phyloP scores from a whole-genome alignment of 2,329 filamentous ascomycete genomes.

The Aspergillus pseudonomiae region DNA sequence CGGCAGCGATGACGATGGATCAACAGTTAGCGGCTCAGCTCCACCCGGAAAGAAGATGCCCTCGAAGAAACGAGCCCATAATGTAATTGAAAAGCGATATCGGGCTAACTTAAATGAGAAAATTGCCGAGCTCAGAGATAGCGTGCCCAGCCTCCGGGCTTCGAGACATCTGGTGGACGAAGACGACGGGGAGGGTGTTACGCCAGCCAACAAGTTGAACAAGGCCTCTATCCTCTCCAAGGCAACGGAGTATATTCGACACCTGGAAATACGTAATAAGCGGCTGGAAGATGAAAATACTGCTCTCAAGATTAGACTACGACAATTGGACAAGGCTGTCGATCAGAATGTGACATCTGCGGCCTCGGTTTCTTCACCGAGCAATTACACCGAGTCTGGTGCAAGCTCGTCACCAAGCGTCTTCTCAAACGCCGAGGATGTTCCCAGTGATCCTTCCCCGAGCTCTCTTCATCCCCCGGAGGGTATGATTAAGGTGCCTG shows the following conservation, averaged over 20 bases:
- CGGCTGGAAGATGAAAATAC: slow-evolving; percentile 79
- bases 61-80: slow-evolving; percentile 92
- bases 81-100: slow-evolving; percentile 98
- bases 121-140: slow-evolving; percentile 88
- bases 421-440: slow-evolving; percentile 44
- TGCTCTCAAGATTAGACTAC: slow-evolving; percentile 75
- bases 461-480: slow-evolving; percentile 41
- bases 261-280: slow-evolving; percentile 88
- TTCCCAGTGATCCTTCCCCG: slow-evolving; percentile 34
- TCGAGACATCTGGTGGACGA: slow-evolving; percentile 68
- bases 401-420: slow-evolving; percentile 43
- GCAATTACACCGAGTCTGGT: slow-evolving; percentile 41
- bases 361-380: slow-evolving; percentile 44
- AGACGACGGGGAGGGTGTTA: slow-evolving; percentile 78
- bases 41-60: slow-evolving; percentile 56
- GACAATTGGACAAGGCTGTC: slow-evolving; percentile 71
- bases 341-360: slow-evolving; percentile 44
- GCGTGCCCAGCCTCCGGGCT: slow-evolving; percentile 84
- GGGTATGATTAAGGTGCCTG: slow-evolving; percentile 48
- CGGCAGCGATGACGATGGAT: slow-evolving; percentile 55
- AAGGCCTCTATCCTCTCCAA: slow-evolving; percentile 97
- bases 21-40: slow-evolving; percentile 32
- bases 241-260: slow-evolving; percentile 92
- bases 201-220: slow-evolving; percentile 91
- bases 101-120: slow-evolving; percentile 96